Base-by-base conservation (phyloP, 208 protist genomes). In the Tritrichomonas musculus region DNA sequence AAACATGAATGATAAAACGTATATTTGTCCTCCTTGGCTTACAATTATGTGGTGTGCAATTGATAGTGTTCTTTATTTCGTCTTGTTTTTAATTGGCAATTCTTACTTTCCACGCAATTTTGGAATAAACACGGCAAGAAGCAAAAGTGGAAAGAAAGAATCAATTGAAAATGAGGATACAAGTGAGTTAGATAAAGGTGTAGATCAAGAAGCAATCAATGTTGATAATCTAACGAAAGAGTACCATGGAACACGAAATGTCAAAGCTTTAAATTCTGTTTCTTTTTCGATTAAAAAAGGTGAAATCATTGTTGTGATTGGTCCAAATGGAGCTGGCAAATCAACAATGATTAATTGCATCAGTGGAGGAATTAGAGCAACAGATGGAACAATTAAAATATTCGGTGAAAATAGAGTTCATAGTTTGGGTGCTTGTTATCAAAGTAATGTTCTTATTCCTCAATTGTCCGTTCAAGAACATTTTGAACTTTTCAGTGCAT, bases 281-380 rank as follows among this genome's bases (percentile, higher is more conserved):
- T 9, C n/a, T 22, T 92, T 92, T 30, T 8, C n/a, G 53, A 64
- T 92, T 9, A 20, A 53, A 20, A 50, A 92, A 92, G 80, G 80
- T 1, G 80, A 92, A 92, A 30, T 92, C 39, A 65, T 92, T 60
- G 33, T 53, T 20, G 22, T 92, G 8, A 53, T 92, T 64, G 80
- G 80, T 33, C 50, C 50, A 92, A 92, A 92, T 64, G 80, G 80
- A 5, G 14, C 47, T 13, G 80, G 80, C 9, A 92, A 92, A 60
- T 41, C 44, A n/a, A 92, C 80, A 39, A 20, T 64, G 5, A 2
- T 92, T 4, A 13, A 53, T 39, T 47, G 11, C 9, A 39, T 92
- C 53, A 60, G 47, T n/a, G 80, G 80, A n/a, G 80, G 30, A 60
- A 41, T 92, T 39, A 1, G 30, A 41, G n/a, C 49, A n/a, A 9